A percentile compares a stretch with the other conserved stretches of the same genome.
Evolutionary conservation across 257 asterid species (phyloP).

Genomic region (Fraxinus cuspidata): DNA sequence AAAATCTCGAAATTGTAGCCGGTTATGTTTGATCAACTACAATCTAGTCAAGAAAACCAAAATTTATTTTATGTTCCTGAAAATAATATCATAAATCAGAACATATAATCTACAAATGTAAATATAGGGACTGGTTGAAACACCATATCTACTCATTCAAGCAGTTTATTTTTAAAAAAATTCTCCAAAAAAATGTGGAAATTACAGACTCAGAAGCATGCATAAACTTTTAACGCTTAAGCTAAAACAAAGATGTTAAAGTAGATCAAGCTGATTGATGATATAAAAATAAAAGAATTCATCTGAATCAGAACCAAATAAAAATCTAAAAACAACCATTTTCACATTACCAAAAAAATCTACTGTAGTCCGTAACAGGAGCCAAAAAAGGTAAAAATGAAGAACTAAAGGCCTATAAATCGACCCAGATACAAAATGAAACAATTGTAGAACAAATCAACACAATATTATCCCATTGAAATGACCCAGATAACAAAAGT

Average conservation of each 20-base stretch:
- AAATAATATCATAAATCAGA: slow-evolving; percentile 8
- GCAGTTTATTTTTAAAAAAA: not conserved
- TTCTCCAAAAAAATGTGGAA: not conserved
- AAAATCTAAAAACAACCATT: not conserved
- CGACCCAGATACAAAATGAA: slow-evolving; percentile 17
- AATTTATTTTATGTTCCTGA: not conserved
- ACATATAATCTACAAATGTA: not conserved
- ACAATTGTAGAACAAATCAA: slow-evolving; percentile 21
- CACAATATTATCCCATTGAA: slow-evolving; percentile 28
- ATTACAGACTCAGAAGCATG: not conserved
- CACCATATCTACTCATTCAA: not conserved
- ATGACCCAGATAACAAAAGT: not conserved
- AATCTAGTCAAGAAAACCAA: slow-evolving; percentile 26
- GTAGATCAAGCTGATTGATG: slow-evolving; percentile 17
- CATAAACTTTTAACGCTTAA: not conserved
- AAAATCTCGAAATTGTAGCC: not conserved
- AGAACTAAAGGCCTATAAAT: not conserved
- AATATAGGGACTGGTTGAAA: not conserved
- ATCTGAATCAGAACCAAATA: slow-evolving; percentile 1
- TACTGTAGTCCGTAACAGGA: not conserved
- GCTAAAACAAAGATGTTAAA: slow-evolving; percentile 2
- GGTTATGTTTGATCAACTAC: slow-evolving; percentile 30
- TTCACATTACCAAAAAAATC: not conserved
- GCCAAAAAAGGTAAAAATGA: not conserved
- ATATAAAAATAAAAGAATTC: not conserved